Percentiles rank a stretch among this genome's conserved stretches.
phyloP scores from a whole-genome alignment of 352 stramenopile genomes.

The Globisporangium mamillatum region DNA sequence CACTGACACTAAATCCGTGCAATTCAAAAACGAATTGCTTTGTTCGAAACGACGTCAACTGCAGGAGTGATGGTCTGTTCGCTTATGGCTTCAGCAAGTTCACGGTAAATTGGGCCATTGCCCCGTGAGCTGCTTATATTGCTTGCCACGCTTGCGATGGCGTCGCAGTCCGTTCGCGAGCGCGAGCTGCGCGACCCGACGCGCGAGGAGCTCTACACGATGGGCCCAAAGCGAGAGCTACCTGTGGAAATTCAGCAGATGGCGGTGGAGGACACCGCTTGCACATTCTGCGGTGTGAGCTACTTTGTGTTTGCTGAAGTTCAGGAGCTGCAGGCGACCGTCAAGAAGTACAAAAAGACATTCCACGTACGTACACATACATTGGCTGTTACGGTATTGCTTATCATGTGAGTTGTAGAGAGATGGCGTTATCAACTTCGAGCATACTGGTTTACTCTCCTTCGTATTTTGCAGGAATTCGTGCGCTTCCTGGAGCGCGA shows the following conservation, averaged over 20 bases:
- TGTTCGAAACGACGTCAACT: not conserved
- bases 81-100: not conserved
- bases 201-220: slow-evolving; percentile 57
- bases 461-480: slow-evolving; percentile 34
- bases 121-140: too few relatives aligned
- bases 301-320: slow-evolving; percentile 87
- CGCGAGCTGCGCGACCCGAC: slow-evolving; percentile 15
- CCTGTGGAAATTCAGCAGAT: slow-evolving; percentile 70
- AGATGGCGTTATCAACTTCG: too few relatives aligned
- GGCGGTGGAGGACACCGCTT: slow-evolving; percentile 65
- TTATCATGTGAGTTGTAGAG: not conserved
- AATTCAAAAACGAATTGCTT: not conserved
- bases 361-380: slow-evolving; percentile 42
- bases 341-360: slow-evolving; percentile 68
- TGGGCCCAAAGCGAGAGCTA: slow-evolving; percentile 51
- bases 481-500: slow-evolving; percentile 68
- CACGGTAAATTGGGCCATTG: too few relatives aligned
- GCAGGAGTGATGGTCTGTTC: not conserved
- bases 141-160: not conserved
- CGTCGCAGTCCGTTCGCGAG: slow-evolving; percentile 4
- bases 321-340: slow-evolving; percentile 63
- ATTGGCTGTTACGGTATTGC: not conserved
- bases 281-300: slow-evolving; percentile 82
- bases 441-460: not conserved
- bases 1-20: too few relatives aligned